Evolutionary conservation across 306 rosid species (phyloP).

Genomic region (Acacia confusa): DNA sequence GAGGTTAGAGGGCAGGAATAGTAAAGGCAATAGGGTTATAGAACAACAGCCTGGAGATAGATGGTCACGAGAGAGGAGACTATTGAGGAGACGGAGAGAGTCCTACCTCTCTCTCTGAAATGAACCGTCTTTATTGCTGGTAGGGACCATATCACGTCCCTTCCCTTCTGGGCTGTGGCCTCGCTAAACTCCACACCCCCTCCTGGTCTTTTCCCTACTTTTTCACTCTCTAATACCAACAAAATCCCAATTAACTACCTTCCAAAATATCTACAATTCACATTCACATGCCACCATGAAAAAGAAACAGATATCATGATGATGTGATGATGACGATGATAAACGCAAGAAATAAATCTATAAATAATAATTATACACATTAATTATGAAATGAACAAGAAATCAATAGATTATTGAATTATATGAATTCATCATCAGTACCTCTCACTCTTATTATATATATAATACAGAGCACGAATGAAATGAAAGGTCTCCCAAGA

Average conservation of each 20-base stretch:
- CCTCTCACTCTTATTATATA: no score
- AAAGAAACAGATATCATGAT: neutral
- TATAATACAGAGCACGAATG: conserved; percentile 45
- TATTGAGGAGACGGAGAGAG: conserved; percentile 15
- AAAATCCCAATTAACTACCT: conserved; percentile 42
- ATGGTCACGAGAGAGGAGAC: conserved; percentile 43
- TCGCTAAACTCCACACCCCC: conserved; percentile 28
- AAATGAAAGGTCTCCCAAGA: conserved; percentile 79
- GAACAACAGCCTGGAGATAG: conserved; percentile 31
- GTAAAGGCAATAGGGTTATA: conserved; percentile 1
- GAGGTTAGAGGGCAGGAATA: conserved; percentile 22
- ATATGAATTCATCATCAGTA: conserved; percentile 45
- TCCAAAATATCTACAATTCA: conserved; percentile 48
- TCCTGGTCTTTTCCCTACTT: conserved; percentile 2
- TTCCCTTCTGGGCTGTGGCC: conserved; percentile 28
- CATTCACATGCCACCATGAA: conserved; percentile 45
- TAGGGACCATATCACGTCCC: conserved; percentile 49
- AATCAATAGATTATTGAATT: conserved; percentile 33
- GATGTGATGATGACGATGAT: neutral
- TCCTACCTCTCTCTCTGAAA: conserved; percentile 35
- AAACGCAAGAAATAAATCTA: conserved; percentile 1
- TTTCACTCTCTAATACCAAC: conserved; percentile 36
- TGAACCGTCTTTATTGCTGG: conserved; percentile 38
- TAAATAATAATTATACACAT: neutral
- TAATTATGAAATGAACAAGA: conserved; percentile 35